phyloP scores from a whole-genome alignment of 2,329 filamentous ascomycete species.

The Verticillium klebahnii region DNA sequence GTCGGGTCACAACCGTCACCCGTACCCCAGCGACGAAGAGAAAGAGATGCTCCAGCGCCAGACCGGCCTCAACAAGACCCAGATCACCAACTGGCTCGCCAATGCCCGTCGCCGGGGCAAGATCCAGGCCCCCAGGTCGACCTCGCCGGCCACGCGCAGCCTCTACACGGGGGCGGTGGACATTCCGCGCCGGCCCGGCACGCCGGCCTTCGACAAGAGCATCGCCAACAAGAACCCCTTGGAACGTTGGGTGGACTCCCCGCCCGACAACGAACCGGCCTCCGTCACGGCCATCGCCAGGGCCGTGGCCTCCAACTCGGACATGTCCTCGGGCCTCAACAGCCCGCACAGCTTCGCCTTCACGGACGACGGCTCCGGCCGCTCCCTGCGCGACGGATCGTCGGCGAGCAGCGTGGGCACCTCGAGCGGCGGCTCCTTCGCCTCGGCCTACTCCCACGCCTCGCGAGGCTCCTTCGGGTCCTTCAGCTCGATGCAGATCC shows the following conservation, averaged over 20 bases:
- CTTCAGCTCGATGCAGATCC: slow-evolving; percentile 37
- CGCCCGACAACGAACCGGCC: slow-evolving; percentile 56
- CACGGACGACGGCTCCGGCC: slow-evolving; percentile 57
- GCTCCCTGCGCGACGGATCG: slow-evolving; percentile 54
- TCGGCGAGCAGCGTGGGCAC: slow-evolving; percentile 58
- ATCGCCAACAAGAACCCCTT: slow-evolving; percentile 46
- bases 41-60: slow-evolving; percentile 73
- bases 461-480: slow-evolving; percentile 54
- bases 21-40: slow-evolving; percentile 84
- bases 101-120: slow-evolving; percentile 84
- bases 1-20: slow-evolving; percentile 71
- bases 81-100: slow-evolving; percentile 90
- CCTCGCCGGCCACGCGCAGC: slow-evolving; percentile 63
- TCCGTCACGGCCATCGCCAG: slow-evolving; percentile 54
- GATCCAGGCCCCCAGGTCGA: slow-evolving; percentile 61
- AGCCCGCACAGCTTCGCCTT: slow-evolving; percentile 54
- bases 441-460: slow-evolving; percentile 54
- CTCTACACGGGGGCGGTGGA: slow-evolving; percentile 62
- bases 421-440: slow-evolving; percentile 54
- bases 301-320: slow-evolving; percentile 49
- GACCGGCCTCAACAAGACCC: slow-evolving; percentile 75
- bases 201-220: slow-evolving; percentile 42
- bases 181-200: slow-evolving; percentile 60
- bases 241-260: slow-evolving; percentile 56
- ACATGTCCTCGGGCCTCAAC: slow-evolving; percentile 48